These are phyloP conservation scores for Carallia brachiata DNA, from an alignment of 345 rosid species.

Conservation along the genomic window DNA sequence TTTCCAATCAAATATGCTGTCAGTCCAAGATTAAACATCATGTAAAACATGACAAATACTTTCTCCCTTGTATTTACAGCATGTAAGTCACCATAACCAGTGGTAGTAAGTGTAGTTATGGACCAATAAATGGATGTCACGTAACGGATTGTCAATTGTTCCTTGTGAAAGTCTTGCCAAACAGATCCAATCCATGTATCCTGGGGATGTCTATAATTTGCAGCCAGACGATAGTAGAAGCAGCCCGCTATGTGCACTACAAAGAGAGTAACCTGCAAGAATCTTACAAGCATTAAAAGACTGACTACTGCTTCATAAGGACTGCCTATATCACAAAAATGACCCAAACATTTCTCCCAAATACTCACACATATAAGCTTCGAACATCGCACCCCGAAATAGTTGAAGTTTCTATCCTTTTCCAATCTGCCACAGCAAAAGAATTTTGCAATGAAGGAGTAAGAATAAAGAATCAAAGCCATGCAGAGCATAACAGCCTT, in stretches of 20 bases:
- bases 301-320: background rate
- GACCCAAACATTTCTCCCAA: background rate
- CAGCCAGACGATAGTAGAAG: constrained; percentile 58
- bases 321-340: background rate
- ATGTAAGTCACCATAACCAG: constrained; percentile 90
- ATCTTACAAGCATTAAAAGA: constrained; percentile 7
- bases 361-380: constrained; percentile 74
- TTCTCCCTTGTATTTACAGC: constrained; percentile 62
- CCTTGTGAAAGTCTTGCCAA: constrained; percentile 35
- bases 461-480: no score
- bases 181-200: constrained; percentile 60
- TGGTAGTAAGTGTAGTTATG: constrained; percentile 69
- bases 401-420: constrained; percentile 72
- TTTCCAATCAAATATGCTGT: constrained; percentile 78
- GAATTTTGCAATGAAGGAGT: background rate
- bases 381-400: constrained; percentile 60
- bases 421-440: constrained; percentile 51
- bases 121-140: constrained; percentile 81
- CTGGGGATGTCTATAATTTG: constrained; percentile 39
- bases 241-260: constrained; percentile 76
- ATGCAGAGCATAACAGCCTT: background rate
- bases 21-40: constrained; percentile 74
- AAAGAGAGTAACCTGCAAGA: constrained; percentile 68
- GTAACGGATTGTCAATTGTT: constrained; percentile 39
- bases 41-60: constrained; percentile 53